Conservation (phyloP, 768 basidiomycete genomes). For the Lactarius akahatsu region DNA sequence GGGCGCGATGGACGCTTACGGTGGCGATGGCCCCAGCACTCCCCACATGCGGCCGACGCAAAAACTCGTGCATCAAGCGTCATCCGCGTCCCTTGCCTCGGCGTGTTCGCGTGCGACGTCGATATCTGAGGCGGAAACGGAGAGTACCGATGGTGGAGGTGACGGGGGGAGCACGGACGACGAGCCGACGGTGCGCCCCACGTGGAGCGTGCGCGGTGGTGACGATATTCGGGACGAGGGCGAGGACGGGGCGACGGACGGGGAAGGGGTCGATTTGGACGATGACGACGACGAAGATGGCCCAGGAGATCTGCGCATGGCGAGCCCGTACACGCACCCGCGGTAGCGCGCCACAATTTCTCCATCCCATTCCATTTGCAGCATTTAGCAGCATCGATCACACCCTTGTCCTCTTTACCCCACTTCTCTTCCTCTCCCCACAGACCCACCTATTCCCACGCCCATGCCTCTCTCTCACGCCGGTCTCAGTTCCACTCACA, state of each 20-base stretch:
- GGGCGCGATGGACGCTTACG: conserved; percentile 48
- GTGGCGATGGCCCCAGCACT: conserved; percentile 28
- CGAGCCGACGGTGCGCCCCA: conserved; percentile 74
- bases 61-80: conserved; percentile 24
- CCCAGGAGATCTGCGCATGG: conserved; percentile 25
- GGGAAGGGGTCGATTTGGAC: conserved; percentile 19
- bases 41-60: conserved; percentile 23
- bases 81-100: conserved; percentile 32
- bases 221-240: conserved; percentile 22
- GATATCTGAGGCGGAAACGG: conserved; percentile 40
- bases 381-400: conserved; percentile 16
- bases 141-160: conserved; percentile 35
- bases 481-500: conserved; percentile 9
- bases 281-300: conserved; percentile 17
- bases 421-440: neutral
- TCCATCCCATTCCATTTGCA: neutral
- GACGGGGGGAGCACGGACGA: conserved; percentile 66
- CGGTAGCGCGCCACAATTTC: conserved; percentile 9
- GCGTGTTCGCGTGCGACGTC: conserved; percentile 34
- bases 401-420: neutral
- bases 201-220: conserved; percentile 22
- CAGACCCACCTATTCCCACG: neutral
- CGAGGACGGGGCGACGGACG: conserved; percentile 16
- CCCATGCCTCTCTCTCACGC: neutral
- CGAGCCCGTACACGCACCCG: conserved; percentile 19